Base-by-base conservation (phyloP, 495 filamentous ascomycete genomes). In the Trichoderma virens region DNA sequence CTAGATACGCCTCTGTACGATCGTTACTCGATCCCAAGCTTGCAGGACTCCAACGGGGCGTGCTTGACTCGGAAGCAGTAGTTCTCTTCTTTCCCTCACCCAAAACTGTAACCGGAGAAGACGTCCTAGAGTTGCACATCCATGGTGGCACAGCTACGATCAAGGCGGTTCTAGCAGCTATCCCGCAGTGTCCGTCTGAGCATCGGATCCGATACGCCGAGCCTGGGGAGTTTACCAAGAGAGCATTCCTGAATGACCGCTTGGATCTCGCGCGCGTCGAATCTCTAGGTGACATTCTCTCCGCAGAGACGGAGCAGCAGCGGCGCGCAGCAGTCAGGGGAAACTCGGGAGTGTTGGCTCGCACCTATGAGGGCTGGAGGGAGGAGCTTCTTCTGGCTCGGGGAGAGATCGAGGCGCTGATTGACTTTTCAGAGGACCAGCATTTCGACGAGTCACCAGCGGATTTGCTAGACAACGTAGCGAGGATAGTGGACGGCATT, bases 371-470 rank as follows among this genome's bases (percentile, higher is more conserved):
- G 67, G 65, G 64, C 31, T 98, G 94, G 95, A 84, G 94, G 14
- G 78, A 85, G 64, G 78, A 85, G 34, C 75, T 98, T 7, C 77
- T 98, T 8, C 80, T 88, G 67, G 93, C 92, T 28, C 84, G 93
- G 8, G 95, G 91, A 6, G 93, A 97, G 75, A 80, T 98, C 60
- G 94, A 98, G 72, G 94, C 94, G 0, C 75, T 98, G 65, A 98
- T 98, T 70, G 94, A 98, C 71, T 98, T 98, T 73, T 88, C 89
- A 1, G 94, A 98, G 74, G 95, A 98, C 70, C 93, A 98, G 75
- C 88, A 96, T 78, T 97, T 98, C 67, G 93, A 97, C 63, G 92
- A 96, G 70, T 88, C 90, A 1, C 89, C 92, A 0, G 76, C 80
- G 7, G 84, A 88, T 64, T 78, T 98, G 32, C 79, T 92, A 5